These are phyloP conservation scores for Aspergillus thermomutatus DNA, from an alignment of 2,329 filamentous ascomycete genomes.

Conservation along the genomic window DNA sequence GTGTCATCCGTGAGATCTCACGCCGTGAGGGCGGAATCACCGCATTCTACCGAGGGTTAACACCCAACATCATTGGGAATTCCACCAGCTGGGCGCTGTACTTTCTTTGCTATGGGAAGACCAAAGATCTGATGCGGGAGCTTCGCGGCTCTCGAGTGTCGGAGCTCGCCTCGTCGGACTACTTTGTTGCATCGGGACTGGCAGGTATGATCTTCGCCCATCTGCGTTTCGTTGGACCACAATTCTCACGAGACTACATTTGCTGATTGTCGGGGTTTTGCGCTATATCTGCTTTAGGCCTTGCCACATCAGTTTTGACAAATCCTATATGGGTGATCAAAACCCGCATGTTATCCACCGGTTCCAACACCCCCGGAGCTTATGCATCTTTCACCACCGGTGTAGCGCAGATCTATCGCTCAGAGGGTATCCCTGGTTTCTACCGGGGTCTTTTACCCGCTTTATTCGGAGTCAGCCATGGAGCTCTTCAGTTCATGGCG, in stretches of 20 bases:
- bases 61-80: constrained; percentile 88
- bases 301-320: constrained; percentile 75
- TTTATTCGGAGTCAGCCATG: constrained; percentile 83
- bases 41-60: constrained; percentile 83
- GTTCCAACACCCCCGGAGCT: constrained; percentile 68
- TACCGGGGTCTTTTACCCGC: constrained; percentile 84
- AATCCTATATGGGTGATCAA: constrained; percentile 99
- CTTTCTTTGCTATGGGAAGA: constrained; percentile 70
- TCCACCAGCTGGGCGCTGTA: constrained; percentile 88
- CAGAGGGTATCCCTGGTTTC: constrained; percentile 75
- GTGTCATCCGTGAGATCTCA: constrained; percentile 51
- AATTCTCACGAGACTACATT: background rate
- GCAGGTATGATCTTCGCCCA: constrained; percentile 43
- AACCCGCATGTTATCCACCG: constrained; percentile 90
- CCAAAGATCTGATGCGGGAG: constrained; percentile 53
- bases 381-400: constrained; percentile 77
- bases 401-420: constrained; percentile 60
- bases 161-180: constrained; percentile 63
- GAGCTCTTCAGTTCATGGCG: constrained; percentile 91
- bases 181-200: constrained; percentile 71
- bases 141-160: constrained; percentile 31
- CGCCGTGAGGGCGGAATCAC: constrained; percentile 56
- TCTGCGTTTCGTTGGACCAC: background rate
- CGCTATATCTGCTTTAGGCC: constrained; percentile 45
- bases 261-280: background rate